Percentiles rank a stretch among this genome's conserved stretches.
Evolutionary conservation across 768 basidiomycete species (phyloP).

Genomic region (Hericium erinaceus): DNA sequence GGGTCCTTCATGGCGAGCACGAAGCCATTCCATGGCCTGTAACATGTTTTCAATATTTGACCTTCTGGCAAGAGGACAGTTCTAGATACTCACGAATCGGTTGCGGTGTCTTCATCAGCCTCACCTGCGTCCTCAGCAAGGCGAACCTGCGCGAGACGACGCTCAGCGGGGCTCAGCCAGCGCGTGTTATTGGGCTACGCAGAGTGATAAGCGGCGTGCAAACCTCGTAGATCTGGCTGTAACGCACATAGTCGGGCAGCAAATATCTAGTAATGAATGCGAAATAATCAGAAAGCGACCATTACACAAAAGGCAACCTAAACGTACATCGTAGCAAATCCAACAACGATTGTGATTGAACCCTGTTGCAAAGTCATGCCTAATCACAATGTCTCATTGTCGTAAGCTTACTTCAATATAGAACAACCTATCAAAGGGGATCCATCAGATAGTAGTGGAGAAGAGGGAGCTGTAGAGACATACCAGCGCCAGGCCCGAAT

Average conservation of each 20-base stretch:
- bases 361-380: conserved; percentile 30
- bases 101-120: conserved; percentile 48
- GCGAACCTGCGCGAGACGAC: conserved; percentile 52
- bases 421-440: conserved; percentile 41
- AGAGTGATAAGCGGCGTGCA: not conserved
- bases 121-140: conserved; percentile 62
- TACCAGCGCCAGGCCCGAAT: conserved; percentile 67
- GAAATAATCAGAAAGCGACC: not conserved
- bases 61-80: not conserved
- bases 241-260: conserved; percentile 49
- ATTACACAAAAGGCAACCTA: not conserved
- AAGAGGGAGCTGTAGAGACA: conserved; percentile 4
- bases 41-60: not conserved
- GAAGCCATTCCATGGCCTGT: conserved; percentile 43
- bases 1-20: conserved; percentile 47
- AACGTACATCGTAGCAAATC: conserved; percentile 43
- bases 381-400: not conserved
- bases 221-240: not conserved
- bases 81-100: conserved; percentile 42
- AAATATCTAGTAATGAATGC: conserved; percentile 33
- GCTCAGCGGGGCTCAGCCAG: conserved; percentile 43
- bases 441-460: not conserved
- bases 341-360: conserved; percentile 50
- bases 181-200: conserved; percentile 50
- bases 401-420: conserved; percentile 45